Base-by-base conservation (phyloP, 176 grass and related monocot species). In the Urochloa ruziziensis region DNA sequence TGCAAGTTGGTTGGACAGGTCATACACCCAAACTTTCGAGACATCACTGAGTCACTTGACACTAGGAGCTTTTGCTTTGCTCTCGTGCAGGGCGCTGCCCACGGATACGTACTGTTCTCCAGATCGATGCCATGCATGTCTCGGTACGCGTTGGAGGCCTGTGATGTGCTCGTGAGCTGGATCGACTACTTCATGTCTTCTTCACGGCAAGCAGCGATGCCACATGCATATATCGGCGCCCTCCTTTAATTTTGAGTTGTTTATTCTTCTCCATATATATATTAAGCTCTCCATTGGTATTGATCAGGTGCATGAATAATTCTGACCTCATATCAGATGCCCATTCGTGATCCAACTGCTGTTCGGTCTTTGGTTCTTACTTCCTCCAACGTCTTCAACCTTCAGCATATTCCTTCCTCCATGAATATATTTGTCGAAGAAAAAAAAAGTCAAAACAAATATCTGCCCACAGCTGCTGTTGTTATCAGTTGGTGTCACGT, bases 31-130 rank as follows among this genome's bases (percentile, higher is more conserved):
- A 61, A 40, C 48, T 36, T 75, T 75, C 48, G 47, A 29, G 76
- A 44, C 46, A 74, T 25, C 76, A 54, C 47, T 49, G 67, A 86
- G 67, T 86, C 77, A 86, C 77, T 46, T 44, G 58, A 80, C 84
- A 86, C 67, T 78, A 53, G 43, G 11, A 62, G 75, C 40, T 4
- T 4, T 11, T 1, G 46, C 61, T 65, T 84, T 58, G 25, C 30
- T 18, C 51, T 17, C n/a, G 49, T 39, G 8, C 34, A 30, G 16
- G 74, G 24, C 80, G 58, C 39, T 75, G 10, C 36, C 36, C 59
- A 56, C 44, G 40, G n/a, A 28, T 12, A 43, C 51, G n/a, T n/a
- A 7, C 1, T 46, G 16, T 51, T 66, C 43, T 67, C 46, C 47
- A 56, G 68, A 32, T n/a, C n/a, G n/a, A n/a, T 53, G 51, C 76